Percentiles rank a stretch among this genome's conserved stretches.
phyloP scores from a whole-genome alignment of 441 rosid genomes.

The Adansonia grandidieri region DNA sequence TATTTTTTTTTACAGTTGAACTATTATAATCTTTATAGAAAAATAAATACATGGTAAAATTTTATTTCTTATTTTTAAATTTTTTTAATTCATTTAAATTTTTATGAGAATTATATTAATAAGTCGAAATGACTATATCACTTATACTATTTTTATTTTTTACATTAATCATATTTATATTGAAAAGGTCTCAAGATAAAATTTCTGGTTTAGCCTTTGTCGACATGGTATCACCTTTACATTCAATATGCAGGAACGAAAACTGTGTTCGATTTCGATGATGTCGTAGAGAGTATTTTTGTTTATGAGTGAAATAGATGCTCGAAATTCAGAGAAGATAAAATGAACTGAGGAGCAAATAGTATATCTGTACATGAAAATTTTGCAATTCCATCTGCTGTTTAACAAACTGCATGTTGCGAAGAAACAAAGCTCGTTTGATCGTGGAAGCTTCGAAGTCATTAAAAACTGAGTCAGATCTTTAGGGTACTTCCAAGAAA shows the following conservation, averaged over 20 bases:
- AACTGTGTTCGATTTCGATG: neutral
- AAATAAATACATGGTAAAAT: too few species aligned
- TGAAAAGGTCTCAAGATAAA: too few species aligned
- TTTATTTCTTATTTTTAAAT: too few species aligned
- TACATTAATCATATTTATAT: too few species aligned
- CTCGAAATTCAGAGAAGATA: neutral
- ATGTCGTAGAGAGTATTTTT: neutral
- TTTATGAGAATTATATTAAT: too few species aligned
- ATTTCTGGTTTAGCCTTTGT: too few species aligned
- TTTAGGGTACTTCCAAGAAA: conserved; percentile 6
- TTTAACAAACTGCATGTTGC: neutral
- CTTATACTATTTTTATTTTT: too few species aligned
- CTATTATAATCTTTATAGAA: too few species aligned
- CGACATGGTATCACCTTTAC: neutral
- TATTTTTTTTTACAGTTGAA: too few species aligned
- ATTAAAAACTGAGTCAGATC: neutral
- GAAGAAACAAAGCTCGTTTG: neutral
- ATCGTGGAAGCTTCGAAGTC: neutral
- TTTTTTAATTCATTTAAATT: too few species aligned
- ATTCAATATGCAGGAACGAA: neutral
- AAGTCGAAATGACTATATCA: too few species aligned
- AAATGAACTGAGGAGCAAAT: neutral
- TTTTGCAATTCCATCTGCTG: neutral
- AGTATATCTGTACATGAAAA: neutral
- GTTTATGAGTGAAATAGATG: neutral